Conservation (phyloP, 1,284 basidiomycete species). For the Irpex sp. region DNA sequence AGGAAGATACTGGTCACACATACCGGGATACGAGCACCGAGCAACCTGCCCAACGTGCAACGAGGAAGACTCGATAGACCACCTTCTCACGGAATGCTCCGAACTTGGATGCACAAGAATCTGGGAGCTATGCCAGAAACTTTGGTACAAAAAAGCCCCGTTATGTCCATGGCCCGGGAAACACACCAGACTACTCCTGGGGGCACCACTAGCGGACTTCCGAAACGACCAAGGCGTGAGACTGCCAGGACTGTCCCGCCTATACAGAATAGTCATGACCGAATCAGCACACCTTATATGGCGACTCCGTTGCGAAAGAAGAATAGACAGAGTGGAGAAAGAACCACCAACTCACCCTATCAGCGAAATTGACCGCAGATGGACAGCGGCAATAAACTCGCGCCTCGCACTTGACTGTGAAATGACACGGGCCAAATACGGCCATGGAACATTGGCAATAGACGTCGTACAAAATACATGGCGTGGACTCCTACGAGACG, state of each 20-base stretch:
- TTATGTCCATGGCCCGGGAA: neutral
- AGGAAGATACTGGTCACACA: constrained; percentile 27
- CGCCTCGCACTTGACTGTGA: neutral
- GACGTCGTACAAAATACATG: neutral
- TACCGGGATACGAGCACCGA: constrained; percentile 19
- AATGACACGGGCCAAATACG: neutral
- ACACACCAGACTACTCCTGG: neutral
- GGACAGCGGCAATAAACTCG: neutral
- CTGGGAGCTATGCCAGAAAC: neutral
- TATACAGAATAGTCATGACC: neutral
- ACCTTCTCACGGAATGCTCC: constrained; percentile 27
- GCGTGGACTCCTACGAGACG: neutral
- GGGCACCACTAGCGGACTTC: neutral
- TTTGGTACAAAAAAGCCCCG: neutral
- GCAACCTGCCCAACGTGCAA: constrained; percentile 23
- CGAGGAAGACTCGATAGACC: constrained; percentile 24
- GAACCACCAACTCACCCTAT: neutral
- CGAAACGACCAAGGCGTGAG: neutral
- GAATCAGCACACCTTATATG: neutral
- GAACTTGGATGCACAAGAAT: constrained; percentile 8
- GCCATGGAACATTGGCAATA: neutral
- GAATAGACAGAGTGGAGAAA: neutral
- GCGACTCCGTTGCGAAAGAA: neutral
- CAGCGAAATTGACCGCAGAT: neutral
- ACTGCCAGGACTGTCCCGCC: neutral